phyloP scores from a whole-genome alignment of 805 yeast species.

The Myxozyma nipponensis region DNA sequence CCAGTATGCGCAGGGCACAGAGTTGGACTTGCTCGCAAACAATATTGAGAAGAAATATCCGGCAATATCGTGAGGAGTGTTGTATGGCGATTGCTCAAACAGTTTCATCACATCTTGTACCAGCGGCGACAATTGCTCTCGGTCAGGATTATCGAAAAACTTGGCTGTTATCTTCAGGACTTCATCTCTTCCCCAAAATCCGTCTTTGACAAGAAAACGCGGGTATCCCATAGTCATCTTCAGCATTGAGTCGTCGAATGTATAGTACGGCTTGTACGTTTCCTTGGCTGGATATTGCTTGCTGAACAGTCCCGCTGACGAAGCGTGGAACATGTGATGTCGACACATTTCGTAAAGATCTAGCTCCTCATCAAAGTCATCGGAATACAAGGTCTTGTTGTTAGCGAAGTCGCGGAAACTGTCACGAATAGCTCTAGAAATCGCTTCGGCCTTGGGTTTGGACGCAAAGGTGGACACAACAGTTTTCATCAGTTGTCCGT shows the following conservation, averaged over 20 bases:
- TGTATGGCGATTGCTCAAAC: neutral
- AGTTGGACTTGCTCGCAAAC: constrained; percentile 6
- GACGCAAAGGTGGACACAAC: neutral
- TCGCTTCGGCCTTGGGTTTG: neutral
- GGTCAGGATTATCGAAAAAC: neutral
- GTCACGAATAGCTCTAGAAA: neutral
- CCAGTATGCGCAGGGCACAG: constrained; percentile 22
- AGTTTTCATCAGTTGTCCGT: neutral
- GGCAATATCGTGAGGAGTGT: neutral
- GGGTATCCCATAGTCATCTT: neutral
- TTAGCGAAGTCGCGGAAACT: neutral
- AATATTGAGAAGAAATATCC: neutral
- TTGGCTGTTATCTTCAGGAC: neutral
- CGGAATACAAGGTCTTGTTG: neutral
- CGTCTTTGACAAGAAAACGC: neutral
- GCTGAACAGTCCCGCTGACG: neutral
- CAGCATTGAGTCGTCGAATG: neutral
- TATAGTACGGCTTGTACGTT: neutral
- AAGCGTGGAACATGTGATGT: neutral
- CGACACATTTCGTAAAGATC: neutral
- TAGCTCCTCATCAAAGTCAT: neutral
- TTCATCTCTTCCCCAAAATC: neutral
- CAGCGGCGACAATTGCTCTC: neutral
- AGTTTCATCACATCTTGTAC: neutral
- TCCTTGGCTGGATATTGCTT: neutral